phyloP scores from a whole-genome alignment of 805 yeast species.

The Wickerhamiella lipophila region DNA sequence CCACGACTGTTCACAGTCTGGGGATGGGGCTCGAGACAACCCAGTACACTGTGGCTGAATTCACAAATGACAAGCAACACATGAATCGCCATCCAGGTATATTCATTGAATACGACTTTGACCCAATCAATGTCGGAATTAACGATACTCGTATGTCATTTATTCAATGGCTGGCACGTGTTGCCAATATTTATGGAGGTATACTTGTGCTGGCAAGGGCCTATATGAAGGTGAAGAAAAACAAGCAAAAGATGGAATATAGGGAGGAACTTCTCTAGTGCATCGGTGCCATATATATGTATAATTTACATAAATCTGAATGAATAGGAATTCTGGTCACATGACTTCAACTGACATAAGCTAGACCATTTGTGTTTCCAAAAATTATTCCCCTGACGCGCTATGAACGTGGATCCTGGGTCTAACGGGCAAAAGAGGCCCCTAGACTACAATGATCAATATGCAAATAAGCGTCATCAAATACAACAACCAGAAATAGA shows the following conservation, averaged over 20 bases:
- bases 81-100: slow-evolving; percentile 50
- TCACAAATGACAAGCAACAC: slow-evolving; percentile 5
- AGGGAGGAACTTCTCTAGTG: slow-evolving; percentile 4
- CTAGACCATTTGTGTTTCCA: neutral
- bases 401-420: slow-evolving; percentile 5
- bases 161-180: slow-evolving; percentile 58
- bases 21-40: slow-evolving; percentile 68
- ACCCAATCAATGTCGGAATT: slow-evolving; percentile 62
- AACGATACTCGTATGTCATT: slow-evolving; percentile 66
- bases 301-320: neutral
- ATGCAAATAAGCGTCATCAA: slow-evolving; percentile 1
- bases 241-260: slow-evolving; percentile 1
- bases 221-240: neutral
- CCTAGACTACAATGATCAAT: slow-evolving; percentile 5
- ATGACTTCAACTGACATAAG: neutral
- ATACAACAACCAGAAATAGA: slow-evolving; percentile 17
- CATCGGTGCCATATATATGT: no score
- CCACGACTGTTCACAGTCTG: slow-evolving; percentile 50
- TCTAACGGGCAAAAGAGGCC: slow-evolving; percentile 3
- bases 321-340: neutral
- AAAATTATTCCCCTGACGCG: neutral
- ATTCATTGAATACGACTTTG: slow-evolving; percentile 74
- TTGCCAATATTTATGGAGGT: slow-evolving; percentile 78
- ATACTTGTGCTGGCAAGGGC: slow-evolving; percentile 30
- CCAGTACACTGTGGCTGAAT: slow-evolving; percentile 66